Percentiles rank a stretch among this genome's conserved stretches.
phyloP scores from a whole-genome alignment of 768 basidiomycete species.

The Galerina marginata region DNA sequence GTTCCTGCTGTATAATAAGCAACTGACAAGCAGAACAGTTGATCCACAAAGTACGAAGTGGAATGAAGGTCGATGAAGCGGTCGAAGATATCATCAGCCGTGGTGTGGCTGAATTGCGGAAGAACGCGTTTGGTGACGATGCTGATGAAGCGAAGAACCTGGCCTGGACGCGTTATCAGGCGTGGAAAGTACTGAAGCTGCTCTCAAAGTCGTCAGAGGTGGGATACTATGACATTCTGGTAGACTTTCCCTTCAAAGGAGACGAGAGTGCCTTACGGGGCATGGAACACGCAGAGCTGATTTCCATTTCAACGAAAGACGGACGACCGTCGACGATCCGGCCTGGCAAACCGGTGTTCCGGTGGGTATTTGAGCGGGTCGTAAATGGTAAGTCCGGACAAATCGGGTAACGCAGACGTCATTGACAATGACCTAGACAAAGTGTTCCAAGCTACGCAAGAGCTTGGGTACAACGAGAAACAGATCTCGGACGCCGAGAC shows the following conservation, averaged over 20 bases:
- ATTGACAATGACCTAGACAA: conserved; percentile 53
- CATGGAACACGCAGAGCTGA: conserved; percentile 90
- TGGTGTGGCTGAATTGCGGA: conserved; percentile 82
- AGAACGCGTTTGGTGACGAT: conserved; percentile 94
- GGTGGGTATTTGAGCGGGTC: conserved; percentile 82
- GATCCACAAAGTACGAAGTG: conserved; percentile 83
- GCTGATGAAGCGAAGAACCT: conserved; percentile 83
- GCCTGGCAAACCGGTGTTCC: conserved; percentile 91
- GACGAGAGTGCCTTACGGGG: conserved; percentile 79
- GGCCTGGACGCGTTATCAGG: conserved; percentile 87
- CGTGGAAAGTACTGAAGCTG: conserved; percentile 79
- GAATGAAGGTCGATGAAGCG: conserved; percentile 74
- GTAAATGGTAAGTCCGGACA: conserved; percentile 62
- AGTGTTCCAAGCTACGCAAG: conserved; percentile 81
- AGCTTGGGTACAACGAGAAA: conserved; percentile 80
- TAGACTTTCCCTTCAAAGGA: conserved; percentile 92
- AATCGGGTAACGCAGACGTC: background rate
- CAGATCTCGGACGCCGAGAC: conserved; percentile 61
- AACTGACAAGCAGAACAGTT: conserved; percentile 50
- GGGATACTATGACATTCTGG: conserved; percentile 80
- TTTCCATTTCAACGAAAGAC: conserved; percentile 77
- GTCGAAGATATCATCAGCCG: conserved; percentile 89
- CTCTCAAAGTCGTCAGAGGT: conserved; percentile 76
- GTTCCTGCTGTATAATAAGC: background rate
- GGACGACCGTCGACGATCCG: conserved; percentile 84